Base-by-base conservation (phyloP, 768 basidiomycete genomes). In the Ramaria rubella region DNA sequence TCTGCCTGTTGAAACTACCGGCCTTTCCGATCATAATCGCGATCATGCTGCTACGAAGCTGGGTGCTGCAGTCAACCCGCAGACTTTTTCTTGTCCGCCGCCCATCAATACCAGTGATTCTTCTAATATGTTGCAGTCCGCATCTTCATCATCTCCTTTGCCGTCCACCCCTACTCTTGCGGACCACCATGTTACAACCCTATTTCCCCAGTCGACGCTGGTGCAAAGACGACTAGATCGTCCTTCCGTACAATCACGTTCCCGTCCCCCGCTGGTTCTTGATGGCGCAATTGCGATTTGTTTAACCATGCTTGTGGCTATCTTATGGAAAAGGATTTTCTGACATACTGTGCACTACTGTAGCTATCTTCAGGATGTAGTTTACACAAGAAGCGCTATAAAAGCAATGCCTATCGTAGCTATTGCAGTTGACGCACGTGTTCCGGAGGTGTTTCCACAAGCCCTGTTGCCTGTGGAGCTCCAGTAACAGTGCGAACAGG, bases 271-370 rank as follows among this genome's bases (percentile, higher is more conserved):
- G 23, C 65, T 88, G 24, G 68, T 88, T 23, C 72, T 91, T 30
- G 89, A 90, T 68, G 81, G 81, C 11, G 81, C 83, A 27, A 90
- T 91, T 58, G 83, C 85, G 67, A 74, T 90, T 48, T 73, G 88
- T 21, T 71, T 90, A 9, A 83, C 85, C 14, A 69, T 90, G 57
- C 77, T 84, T 48, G 79, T 85, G 63, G 83, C 80, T 31, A 76
- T 91, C 40, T 72, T 90, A 48, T 86, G 79, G 62, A 78, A 84
- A 58, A 76, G 86, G 65, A 69, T 78, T 56, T 61, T 78, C 58
- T 79, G 64, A 34, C 26, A 38, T 33, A 57, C 14, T 29, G 14
- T 15, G 49, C 8, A 31, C 30, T n/a, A 51, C 27, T 26, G 46
- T 48, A 48, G 11, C 24, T 45, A 52, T 17, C 14, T 51, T 53